Evolutionary conservation across 306 rosid genomes (phyloP).

Genomic region (Quercus rubra): DNA sequence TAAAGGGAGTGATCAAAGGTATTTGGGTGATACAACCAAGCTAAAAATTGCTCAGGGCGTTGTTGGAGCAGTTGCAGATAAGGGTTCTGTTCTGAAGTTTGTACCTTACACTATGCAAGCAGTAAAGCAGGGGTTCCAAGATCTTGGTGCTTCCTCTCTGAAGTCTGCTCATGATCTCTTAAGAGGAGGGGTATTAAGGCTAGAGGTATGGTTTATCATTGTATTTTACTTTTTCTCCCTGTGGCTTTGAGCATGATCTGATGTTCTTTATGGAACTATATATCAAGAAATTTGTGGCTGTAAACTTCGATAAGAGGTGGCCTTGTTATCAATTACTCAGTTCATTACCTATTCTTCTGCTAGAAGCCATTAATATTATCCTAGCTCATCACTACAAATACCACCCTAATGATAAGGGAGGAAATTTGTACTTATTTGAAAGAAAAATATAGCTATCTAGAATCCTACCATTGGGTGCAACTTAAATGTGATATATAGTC

Average conservation of each 20-base stretch:
- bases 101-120: conserved; percentile 96
- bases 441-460: too few relatives aligned
- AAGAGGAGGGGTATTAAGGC: conserved; percentile 61
- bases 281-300: neutral
- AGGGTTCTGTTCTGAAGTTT: conserved; percentile 87
- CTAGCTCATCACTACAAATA: too few relatives aligned
- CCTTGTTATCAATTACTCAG: too few relatives aligned
- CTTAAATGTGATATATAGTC: too few relatives aligned
- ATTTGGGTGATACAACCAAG: conserved; percentile 79
- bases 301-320: too few relatives aligned
- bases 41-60: conserved; percentile 95
- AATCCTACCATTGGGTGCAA: too few relatives aligned
- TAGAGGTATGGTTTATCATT: conserved; percentile 61
- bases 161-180: conserved; percentile 89
- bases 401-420: too few relatives aligned
- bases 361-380: too few relatives aligned
- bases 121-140: conserved; percentile 95
- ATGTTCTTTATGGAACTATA: too few relatives aligned
- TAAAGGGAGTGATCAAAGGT: conserved; percentile 88
- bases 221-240: neutral
- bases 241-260: neutral
- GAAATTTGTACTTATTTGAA: too few relatives aligned
- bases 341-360: too few relatives aligned
- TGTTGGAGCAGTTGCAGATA: conserved; percentile 91
- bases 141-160: conserved; percentile 84